Percentiles rank a stretch among this genome's conserved stretches.
Evolutionary conservation across 2,329 filamentous ascomycete species (phyloP).

Genomic region (Ascosphaera pollenicola): DNA sequence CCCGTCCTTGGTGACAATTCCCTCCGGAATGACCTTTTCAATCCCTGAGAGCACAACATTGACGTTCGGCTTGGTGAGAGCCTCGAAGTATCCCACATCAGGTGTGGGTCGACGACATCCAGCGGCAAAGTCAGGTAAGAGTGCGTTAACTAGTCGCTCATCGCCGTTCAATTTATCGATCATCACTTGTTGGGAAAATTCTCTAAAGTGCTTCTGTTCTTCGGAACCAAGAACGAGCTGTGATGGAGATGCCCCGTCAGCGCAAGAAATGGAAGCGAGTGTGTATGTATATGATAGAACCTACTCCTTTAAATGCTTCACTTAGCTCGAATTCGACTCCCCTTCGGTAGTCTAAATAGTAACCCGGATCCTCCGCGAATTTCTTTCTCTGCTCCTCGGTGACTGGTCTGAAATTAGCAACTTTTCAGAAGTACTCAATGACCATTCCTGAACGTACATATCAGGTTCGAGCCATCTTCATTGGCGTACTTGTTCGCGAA

Average conservation of each 20-base stretch:
- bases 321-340: conserved; percentile 12
- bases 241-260: conserved; percentile 5
- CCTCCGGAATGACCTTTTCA: conserved; percentile 5
- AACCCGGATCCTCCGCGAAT: conserved; percentile 8
- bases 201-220: conserved; percentile 1
- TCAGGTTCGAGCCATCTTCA: conserved; percentile 4
- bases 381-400: conserved; percentile 11
- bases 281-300: conserved; percentile 5
- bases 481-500: conserved; percentile 8
- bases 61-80: conserved; percentile 9
- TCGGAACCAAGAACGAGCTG: conserved; percentile 2
- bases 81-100: conserved; percentile 16
- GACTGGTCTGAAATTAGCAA: conserved; percentile 7
- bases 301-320: conserved; percentile 6
- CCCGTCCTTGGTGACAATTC: conserved; percentile 8
- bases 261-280: not conserved
- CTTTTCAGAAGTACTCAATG: conserved; percentile 1
- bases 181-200: conserved; percentile 5
- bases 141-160: conserved; percentile 8
- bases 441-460: conserved; percentile 4
- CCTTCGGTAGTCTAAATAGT: conserved; percentile 14
- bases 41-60: conserved; percentile 6
- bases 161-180: conserved; percentile 6
- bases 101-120: conserved; percentile 18
- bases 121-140: conserved; percentile 15